A percentile compares a stretch with the other conserved stretches of the same genome.
phyloP scores from a whole-genome alignment of 371 early-diverging fungal genomes.

The Syncephalastrum contaminatum region DNA sequence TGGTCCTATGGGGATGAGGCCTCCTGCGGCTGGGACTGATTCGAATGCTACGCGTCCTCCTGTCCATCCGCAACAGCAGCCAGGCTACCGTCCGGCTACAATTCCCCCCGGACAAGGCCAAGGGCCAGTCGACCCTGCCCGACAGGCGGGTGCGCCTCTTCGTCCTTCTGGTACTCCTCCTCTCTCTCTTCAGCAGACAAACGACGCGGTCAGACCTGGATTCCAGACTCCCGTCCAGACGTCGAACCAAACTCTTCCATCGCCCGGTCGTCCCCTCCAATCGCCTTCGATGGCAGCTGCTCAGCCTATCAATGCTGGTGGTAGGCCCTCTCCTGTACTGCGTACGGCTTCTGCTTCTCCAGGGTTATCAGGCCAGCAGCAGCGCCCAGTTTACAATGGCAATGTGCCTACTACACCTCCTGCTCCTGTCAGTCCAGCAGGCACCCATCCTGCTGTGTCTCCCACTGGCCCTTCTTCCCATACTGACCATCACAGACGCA shows the following conservation, averaged over 20 bases:
- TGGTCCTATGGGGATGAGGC: neutral
- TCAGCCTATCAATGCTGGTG: neutral
- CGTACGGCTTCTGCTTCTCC: no score
- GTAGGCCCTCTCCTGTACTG: neutral
- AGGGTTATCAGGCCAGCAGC: no score
- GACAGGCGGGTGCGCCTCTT: neutral
- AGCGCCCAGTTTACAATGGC: no score
- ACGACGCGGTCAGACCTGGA: no score
- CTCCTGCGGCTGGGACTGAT: conserved; percentile 1
- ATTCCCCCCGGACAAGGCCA: conserved; percentile 27
- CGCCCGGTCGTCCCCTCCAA: conserved; percentile 7
- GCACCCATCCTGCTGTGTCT: neutral
- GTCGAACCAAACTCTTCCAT: neutral
- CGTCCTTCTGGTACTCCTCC: neutral
- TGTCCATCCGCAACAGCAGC: conserved; percentile 3
- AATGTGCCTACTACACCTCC: neutral
- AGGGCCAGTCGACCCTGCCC: conserved; percentile 10
- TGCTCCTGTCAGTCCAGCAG: neutral
- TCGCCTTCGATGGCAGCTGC: conserved; percentile 8
- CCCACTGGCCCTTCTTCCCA: conserved; percentile 14
- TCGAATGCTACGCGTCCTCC: conserved; percentile 9
- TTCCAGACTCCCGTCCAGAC: no score
- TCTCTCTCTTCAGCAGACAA: no score
- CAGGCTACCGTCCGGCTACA: neutral
- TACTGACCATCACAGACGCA: conserved; percentile 40